These are phyloP conservation scores for Phytophthora vignae DNA, from an alignment of 352 stramenopile genomes.

Conservation along the genomic window DNA sequence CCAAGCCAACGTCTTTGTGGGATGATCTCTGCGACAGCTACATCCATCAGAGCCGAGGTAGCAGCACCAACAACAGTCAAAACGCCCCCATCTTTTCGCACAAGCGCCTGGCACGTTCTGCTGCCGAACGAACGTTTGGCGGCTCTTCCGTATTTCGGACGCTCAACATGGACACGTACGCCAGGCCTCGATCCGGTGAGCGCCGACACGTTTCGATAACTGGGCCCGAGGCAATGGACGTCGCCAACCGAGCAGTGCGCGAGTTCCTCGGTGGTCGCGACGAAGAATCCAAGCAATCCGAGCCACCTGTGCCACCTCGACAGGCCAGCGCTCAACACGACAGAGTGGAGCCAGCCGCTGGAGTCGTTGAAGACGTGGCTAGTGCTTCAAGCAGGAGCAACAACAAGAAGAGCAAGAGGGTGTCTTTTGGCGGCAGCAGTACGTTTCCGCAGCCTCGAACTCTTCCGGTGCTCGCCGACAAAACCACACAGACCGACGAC, in stretches of 20 bases:
- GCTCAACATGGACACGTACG: slow-evolving; percentile 30
- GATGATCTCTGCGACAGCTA: slow-evolving; percentile 31
- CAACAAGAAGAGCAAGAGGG: slow-evolving; percentile 28
- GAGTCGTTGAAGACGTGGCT: background rate
- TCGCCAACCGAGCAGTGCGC: slow-evolving; percentile 42
- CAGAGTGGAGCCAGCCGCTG: background rate
- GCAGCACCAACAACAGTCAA: background rate
- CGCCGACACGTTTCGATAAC: slow-evolving; percentile 39
- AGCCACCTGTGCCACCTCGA: slow-evolving; percentile 4
- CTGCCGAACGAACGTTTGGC: slow-evolving; percentile 28
- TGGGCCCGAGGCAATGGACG: slow-evolving; percentile 40
- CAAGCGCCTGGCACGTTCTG: slow-evolving; percentile 26
- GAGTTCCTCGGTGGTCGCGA: slow-evolving; percentile 43
- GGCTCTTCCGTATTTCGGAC: slow-evolving; percentile 36
- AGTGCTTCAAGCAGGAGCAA: background rate
- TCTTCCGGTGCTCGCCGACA: slow-evolving; percentile 39
- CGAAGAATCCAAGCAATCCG: slow-evolving; percentile 25
- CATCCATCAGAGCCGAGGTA: slow-evolving; percentile 28
- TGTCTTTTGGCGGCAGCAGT: slow-evolving; percentile 32
- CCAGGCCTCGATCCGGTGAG: slow-evolving; percentile 25
- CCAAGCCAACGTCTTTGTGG: slow-evolving; percentile 32
- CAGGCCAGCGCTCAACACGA: background rate
- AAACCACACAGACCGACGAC: slow-evolving; percentile 48
- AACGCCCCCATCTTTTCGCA: slow-evolving; percentile 17
- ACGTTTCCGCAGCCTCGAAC: slow-evolving; percentile 28